These are phyloP conservation scores for Saussurea involucrata DNA, from an alignment of 129 eudicot genomes.

Conservation along the genomic window DNA sequence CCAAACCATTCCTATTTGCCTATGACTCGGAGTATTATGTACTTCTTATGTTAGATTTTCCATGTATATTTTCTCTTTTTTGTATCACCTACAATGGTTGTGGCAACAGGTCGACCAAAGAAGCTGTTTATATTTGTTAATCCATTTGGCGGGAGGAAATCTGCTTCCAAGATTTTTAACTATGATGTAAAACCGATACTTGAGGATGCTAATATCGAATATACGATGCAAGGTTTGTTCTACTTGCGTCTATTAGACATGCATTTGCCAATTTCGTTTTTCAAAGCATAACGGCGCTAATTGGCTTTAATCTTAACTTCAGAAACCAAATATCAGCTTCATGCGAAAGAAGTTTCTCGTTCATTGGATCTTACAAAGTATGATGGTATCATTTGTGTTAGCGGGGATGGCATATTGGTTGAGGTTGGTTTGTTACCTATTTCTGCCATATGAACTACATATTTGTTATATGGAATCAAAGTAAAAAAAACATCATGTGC, in stretches of 20 bases:
- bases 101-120: slow-evolving; percentile 77
- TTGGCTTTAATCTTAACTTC: slow-evolving; percentile 23
- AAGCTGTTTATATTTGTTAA: slow-evolving; percentile 76
- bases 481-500: neutral
- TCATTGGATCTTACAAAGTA: slow-evolving; percentile 67
- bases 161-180: slow-evolving; percentile 62
- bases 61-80: neutral
- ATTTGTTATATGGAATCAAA: neutral
- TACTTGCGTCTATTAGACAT: neutral
- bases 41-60: neutral
- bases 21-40: neutral
- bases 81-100: neutral
- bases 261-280: slow-evolving; percentile 8
- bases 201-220: slow-evolving; percentile 76
- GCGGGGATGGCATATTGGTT: slow-evolving; percentile 91
- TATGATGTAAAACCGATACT: slow-evolving; percentile 70
- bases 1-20: neutral
- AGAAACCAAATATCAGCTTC: slow-evolving; percentile 83
- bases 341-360: slow-evolving; percentile 79
- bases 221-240: slow-evolving; percentile 62
- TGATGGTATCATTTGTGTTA: slow-evolving; percentile 91
- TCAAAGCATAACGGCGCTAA: neutral
- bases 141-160: slow-evolving; percentile 88
- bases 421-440: slow-evolving; percentile 63
- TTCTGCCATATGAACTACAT: neutral